Evolutionary conservation across 2,329 filamentous ascomycete species (phyloP), one percentile per base, ranked within the genome.

Genomic region (Hymenoscyphus salicellus): DNA sequence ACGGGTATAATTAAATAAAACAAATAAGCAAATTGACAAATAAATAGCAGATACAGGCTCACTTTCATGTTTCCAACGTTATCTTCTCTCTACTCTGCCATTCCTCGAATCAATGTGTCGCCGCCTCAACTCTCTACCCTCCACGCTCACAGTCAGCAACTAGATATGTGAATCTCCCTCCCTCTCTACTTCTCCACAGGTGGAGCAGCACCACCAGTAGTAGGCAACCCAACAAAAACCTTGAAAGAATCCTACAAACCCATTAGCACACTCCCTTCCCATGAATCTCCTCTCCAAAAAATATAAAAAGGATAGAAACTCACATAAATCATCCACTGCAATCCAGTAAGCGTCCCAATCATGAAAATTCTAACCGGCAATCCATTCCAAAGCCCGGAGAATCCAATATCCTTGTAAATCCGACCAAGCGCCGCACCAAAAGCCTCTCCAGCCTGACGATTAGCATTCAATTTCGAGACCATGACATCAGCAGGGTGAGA

Each of bases 301-400:
- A n/a, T 2, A 49, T 23, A n/a, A 59, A 49, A 55, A 62, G 52
- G 8, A 71, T 61, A 1, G 6, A 26, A 26, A 69, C 72, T 82
- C 73, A 85, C 89, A 79, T 93, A 95, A 76, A 93, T 95, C 89
- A 96, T 92, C 92, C 92, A 97, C 81, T 97, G 93, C 67, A 96
- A 80, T 65, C 91, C 92, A 23, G 91, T 96, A 70, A 83, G 71
- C 0, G 80, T 83, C 32, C 78, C 77, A 49, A 73, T 72, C 93
- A 97, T 97, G 74, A 96, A 87, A 74, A 97, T 97, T 72, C 87
- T 80, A 59, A 96, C 90, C 0, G 91, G 89, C 55, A 97, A 80
- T 8, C 93, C 93, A 74, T 96, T 96, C 93, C 93, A 97, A 32
- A 97, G 83, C n/a, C 93, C 93, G 17, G 72, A 72, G 78, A 97